Evolutionary conservation across 805 yeast species (phyloP).

Genomic region (Candida cerambycidarum): DNA sequence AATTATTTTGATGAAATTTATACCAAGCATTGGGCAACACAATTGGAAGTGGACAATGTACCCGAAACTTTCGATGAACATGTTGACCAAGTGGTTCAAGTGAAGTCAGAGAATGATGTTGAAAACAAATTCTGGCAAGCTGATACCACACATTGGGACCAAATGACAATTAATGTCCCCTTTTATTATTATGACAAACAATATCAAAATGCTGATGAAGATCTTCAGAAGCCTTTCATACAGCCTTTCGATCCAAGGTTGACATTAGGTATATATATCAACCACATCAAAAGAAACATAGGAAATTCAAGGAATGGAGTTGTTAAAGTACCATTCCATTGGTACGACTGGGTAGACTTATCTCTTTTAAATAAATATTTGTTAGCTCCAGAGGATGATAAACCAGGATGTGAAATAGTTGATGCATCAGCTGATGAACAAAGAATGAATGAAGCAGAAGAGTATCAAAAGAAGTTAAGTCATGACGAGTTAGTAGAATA

Average conservation of each 20-base stretch:
- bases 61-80: constrained; percentile 10
- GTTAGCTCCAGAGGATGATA: constrained; percentile 21
- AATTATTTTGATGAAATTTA: constrained; percentile 15
- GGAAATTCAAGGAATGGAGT: constrained; percentile 1
- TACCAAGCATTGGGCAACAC: constrained; percentile 4
- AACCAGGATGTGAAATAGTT: constrained; percentile 44
- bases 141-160: constrained; percentile 13
- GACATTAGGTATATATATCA: constrained; percentile 25
- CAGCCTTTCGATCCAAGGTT: constrained; percentile 35
- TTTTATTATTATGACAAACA: constrained; percentile 10
- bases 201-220: background rate
- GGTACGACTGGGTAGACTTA: constrained; percentile 58
- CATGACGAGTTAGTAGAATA: constrained; percentile 12
- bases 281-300: constrained; percentile 14
- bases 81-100: constrained; percentile 17
- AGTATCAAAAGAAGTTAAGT: constrained; percentile 11
- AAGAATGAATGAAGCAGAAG: constrained; percentile 14
- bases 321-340: constrained; percentile 43
- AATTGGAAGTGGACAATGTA: background rate
- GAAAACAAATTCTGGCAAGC: constrained; percentile 27
- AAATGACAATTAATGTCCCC: constrained; percentile 15
- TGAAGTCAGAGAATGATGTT: constrained; percentile 19
- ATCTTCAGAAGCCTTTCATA: constrained; percentile 18
- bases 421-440: constrained; percentile 31
- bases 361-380: constrained; percentile 37